Evolutionary conservation across 169 alveolate genomes (phyloP), one percentile per base, ranked within the genome.

Genomic region (Eimeria necatrix): DNA sequence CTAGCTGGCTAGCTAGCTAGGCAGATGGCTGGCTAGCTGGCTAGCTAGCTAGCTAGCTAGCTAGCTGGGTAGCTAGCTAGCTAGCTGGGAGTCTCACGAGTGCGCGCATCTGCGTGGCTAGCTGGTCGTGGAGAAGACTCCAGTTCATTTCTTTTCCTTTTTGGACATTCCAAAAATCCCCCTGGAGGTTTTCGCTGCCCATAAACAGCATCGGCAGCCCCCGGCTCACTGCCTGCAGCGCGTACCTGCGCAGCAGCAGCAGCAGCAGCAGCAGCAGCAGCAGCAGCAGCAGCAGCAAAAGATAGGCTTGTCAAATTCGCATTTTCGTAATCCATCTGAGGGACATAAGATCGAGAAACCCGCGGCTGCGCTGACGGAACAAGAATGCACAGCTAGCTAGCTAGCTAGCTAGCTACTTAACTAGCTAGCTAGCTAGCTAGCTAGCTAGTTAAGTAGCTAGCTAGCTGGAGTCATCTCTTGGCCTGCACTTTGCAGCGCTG

Each of bases 151-250:
- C 52, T 61, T 89, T 88, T 49, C 32, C 48, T 16, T 16, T 49
- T 26, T 94, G 96, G n/a, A 80, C 95, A 4, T 95, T 60, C 97
- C 97, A 96, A 96, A 96, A 96, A 8, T 68, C 86, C 18, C 94
- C 96, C 56, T 96, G 97, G 18, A 52, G 91, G 56, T 89, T 94
- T 74, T 96, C 97, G 4, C 95, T 83, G 48, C 97, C 97, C 96
- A 94, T 94, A 41, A 96, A 96, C 60, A 96, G 32, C 97, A 96
- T 94, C 68, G 97, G 97, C 4, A 94, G 83, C 74, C 95, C 95
- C 16, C 95, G 84, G 41, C 92, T 56, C 64, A 80, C 51, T 14
- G 95, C 95, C 85, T 85, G 96, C 95, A 81, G 90, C 59, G 56
- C 78, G 83, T 90, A 96, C 96, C 85, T 96, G 89, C 26, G 68